Conservation (phyloP, 768 basidiomycete species). For the Collybiopsis confluens region DNA sequence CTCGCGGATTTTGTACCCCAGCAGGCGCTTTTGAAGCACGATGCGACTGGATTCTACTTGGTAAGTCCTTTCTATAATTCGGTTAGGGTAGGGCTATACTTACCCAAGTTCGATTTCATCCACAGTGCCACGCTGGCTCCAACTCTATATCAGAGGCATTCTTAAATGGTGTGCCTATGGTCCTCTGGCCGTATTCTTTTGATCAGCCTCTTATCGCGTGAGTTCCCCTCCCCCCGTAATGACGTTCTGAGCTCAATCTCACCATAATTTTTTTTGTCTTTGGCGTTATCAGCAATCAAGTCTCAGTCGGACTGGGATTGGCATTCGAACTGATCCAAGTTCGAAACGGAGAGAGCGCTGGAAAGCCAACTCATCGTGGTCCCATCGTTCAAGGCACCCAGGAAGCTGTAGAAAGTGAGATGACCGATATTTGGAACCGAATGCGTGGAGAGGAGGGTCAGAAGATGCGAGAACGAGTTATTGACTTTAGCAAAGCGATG, state of each 20-base stretch:
- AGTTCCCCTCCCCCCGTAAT: too few species aligned
- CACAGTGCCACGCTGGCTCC: background rate
- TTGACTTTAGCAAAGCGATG: background rate
- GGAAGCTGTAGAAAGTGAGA: background rate
- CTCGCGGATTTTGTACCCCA: background rate
- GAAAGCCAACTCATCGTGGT: background rate
- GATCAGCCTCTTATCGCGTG: background rate
- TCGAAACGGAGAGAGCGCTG: background rate
- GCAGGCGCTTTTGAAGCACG: background rate
- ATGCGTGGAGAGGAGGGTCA: background rate
- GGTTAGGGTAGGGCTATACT: too few species aligned
- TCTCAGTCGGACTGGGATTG: background rate
- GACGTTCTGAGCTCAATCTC: too few species aligned
- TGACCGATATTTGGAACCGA: background rate
- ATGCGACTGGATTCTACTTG: background rate
- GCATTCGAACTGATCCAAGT: background rate
- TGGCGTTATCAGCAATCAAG: background rate
- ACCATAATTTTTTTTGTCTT: background rate
- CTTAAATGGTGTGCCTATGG: background rate
- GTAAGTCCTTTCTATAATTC: background rate
- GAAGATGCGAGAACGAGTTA: background rate
- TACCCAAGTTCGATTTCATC: background rate
- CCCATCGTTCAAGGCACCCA: background rate
- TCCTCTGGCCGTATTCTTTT: background rate
- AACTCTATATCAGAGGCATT: background rate